phyloP scores from a whole-genome alignment of 2,329 filamentous ascomycete species.

The Colletotrichum sp. region DNA sequence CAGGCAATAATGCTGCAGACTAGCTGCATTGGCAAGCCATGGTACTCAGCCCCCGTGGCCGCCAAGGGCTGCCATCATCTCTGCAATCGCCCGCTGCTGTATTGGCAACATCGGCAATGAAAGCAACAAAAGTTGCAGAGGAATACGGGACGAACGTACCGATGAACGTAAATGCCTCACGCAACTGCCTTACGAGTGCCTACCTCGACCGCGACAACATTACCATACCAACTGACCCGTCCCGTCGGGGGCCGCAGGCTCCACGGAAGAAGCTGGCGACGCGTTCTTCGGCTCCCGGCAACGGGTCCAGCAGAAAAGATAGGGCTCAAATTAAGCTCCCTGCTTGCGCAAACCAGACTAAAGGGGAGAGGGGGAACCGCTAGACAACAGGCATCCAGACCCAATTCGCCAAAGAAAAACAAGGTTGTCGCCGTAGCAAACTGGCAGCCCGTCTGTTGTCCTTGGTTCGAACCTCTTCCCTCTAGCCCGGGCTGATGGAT shows the following conservation, averaged over 20 bases:
- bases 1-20: background rate
- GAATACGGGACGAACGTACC: background rate
- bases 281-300: background rate
- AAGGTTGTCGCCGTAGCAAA: background rate
- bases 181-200: background rate
- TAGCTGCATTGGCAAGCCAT: background rate
- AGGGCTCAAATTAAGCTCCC: background rate
- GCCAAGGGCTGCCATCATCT: background rate
- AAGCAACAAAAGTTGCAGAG: background rate
- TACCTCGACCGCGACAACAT: background rate
- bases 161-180: background rate
- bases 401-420: background rate
- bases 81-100: background rate
- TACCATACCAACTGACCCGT: background rate
- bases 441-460: background rate
- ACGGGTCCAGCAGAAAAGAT: background rate
- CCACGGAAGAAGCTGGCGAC: background rate
- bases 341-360: background rate
- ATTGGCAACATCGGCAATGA: background rate
- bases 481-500: background rate
- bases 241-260: background rate
- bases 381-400: background rate
- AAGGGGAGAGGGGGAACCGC: background rate
- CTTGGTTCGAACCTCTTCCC: background rate
- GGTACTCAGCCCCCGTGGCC: background rate